phyloP scores from a whole-genome alignment of 2,329 filamentous ascomycete genomes.

The Ambrosiella cleistominuta region DNA sequence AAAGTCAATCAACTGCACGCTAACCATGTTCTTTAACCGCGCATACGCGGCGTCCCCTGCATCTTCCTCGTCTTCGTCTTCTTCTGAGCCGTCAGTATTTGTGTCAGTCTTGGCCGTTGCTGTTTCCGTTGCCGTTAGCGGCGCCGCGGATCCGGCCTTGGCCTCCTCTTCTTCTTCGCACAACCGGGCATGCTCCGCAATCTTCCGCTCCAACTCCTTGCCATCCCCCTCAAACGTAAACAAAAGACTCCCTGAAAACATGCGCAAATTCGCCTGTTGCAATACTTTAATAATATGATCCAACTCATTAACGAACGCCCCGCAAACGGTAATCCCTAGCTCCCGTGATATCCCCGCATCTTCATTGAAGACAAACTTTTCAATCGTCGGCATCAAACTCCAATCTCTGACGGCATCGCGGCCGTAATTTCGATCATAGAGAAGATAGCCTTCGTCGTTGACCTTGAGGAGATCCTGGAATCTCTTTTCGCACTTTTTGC shows the following conservation, averaged over 20 bases:
- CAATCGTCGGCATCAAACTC: conserved; percentile 37
- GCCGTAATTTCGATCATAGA: conserved; percentile 48
- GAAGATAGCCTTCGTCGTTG: conserved; percentile 20
- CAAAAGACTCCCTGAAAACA: conserved; percentile 45
- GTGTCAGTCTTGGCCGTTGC: conserved; percentile 24
- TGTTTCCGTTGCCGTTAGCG: conserved; percentile 32
- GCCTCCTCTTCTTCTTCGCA: conserved; percentile 21
- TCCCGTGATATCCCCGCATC: conserved; percentile 41
- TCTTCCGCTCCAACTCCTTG: conserved; percentile 31
- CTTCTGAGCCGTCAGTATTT: conserved; percentile 13
- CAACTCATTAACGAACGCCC: conserved; percentile 36
- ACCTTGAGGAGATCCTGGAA: too few relatives aligned
- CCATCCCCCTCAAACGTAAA: conserved; percentile 50
- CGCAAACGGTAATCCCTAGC: conserved; percentile 36
- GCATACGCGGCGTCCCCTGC: conserved; percentile 32
- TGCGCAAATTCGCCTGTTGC: conserved; percentile 39
- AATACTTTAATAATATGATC: conserved; percentile 34
- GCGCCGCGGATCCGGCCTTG: conserved; percentile 15
- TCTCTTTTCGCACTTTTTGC: too few relatives aligned
- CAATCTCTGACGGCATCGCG: conserved; percentile 32
- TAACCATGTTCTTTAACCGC: conserved; percentile 35
- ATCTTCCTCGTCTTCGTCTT: conserved; percentile 21
- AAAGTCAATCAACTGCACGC: conserved; percentile 87
- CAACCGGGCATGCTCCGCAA: conserved; percentile 30
- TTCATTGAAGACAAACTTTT: conserved; percentile 40